Evolutionary conservation across 73 alveolate genomes (phyloP), one percentile per base, ranked within the genome.

Genomic region (Symbiodinium natans): DNA sequence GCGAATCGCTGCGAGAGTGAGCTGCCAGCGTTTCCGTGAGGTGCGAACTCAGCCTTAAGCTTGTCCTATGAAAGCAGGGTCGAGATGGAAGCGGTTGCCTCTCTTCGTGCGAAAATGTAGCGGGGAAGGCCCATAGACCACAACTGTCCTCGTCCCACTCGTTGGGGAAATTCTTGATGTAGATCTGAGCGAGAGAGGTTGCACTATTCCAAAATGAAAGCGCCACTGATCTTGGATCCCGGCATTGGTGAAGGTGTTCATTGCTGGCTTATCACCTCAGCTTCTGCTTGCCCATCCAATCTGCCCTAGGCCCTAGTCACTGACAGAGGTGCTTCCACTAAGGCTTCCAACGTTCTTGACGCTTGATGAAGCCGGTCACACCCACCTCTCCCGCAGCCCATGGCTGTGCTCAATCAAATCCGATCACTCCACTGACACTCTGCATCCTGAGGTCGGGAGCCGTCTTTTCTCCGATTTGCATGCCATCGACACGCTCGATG

Each of bases 401-500:
- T n/a, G 43, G 41, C 41, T 36, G 3, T 33, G 39, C n/a, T 31
- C 10, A 27, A 71, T 33, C 33, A 33, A 23, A 27, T 33, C 85
- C 41, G 85, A 34, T 15, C 8, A 11, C 23, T 8, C 71, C 71
- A 52, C 19, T 10, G 71, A 52, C 10, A 52, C 68, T 17, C 68
- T 52, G 68, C 68, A 52, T 52, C 68, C 68, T 52, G 68, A 42
- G 77, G 77, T 10, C 19, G 39, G 68, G 10, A 63, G 46, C 99
- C 31, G 88, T 93, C 94, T 93, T 82, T 38, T 82, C 87, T 38
- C 99, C 99, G 71, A 93, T 93, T 33, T 59, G 93, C 99, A 93
- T 93, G 88, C 99, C 99, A 46, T 93, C 98, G 40, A 86, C 99
- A 21, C 85, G 82, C 38, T 86, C 95, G 41, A 99, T 94, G 83